Percentiles rank a stretch among this genome's conserved stretches.
phyloP scores from a whole-genome alignment of 129 eudicot genomes.

The Centella asiatica region DNA sequence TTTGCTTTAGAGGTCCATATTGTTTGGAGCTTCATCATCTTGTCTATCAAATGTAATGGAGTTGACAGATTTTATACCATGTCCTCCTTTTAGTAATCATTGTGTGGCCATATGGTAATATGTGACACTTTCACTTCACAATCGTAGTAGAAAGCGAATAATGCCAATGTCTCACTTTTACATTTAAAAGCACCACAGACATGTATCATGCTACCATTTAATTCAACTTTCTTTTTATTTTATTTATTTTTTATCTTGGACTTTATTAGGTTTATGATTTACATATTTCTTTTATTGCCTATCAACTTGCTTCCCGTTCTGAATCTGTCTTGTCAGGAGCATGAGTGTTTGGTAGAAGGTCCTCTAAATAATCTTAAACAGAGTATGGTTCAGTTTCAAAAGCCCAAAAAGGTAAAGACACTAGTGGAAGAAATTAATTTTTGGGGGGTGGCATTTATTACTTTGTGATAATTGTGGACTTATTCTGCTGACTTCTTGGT shows the following conservation, averaged over 20 bases:
- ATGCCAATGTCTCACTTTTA: neutral
- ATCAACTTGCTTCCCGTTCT: neutral
- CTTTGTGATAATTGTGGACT: neutral
- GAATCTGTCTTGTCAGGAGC: slow-evolving; percentile 41
- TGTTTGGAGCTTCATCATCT: too few species aligned
- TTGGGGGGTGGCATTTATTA: neutral
- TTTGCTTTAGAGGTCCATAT: too few species aligned
- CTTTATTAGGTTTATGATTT: neutral
- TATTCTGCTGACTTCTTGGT: slow-evolving; percentile 14
- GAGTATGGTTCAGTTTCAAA: slow-evolving; percentile 98
- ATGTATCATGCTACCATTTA: neutral
- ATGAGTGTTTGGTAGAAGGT: slow-evolving; percentile 95
- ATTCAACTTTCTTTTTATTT: neutral
- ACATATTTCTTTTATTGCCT: neutral
- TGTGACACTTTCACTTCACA: neutral
- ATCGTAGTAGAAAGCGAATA: neutral
- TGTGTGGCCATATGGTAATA: neutral
- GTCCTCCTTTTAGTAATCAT: neutral
- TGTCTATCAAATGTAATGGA: neutral
- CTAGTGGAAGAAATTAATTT: neutral
- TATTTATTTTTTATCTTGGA: neutral
- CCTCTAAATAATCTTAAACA: slow-evolving; percentile 88
- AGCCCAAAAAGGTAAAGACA: slow-evolving; percentile 71
- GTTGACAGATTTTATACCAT: neutral
- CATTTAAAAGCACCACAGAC: neutral